A percentile compares a stretch with the other conserved stretches of the same genome.
phyloP scores from a whole-genome alignment of 2,329 filamentous ascomycete genomes.

The Alternaria arbusti region DNA sequence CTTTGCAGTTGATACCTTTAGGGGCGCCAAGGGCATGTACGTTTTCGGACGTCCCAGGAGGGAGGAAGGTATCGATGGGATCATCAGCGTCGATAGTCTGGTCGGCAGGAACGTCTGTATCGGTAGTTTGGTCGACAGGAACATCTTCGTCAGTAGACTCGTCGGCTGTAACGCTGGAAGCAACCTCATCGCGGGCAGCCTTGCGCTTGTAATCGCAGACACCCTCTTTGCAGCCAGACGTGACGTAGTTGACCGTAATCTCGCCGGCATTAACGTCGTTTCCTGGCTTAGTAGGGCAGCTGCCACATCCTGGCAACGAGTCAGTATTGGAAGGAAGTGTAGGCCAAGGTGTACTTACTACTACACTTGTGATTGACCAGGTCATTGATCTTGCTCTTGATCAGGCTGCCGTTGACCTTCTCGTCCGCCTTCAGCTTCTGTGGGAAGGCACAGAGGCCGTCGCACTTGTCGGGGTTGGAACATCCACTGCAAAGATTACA shows the following conservation, averaged over 20 bases:
- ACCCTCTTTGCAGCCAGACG: neutral
- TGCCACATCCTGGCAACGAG: neutral
- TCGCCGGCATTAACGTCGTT: conserved; percentile 3
- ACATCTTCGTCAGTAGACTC: neutral
- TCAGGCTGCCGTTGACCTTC: neutral
- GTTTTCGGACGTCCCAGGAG: neutral
- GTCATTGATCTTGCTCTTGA: neutral
- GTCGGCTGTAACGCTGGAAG: neutral
- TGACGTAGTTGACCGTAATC: conserved; percentile 1
- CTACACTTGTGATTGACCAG: neutral
- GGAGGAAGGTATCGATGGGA: neutral
- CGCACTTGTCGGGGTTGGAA: neutral
- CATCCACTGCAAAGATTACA: neutral
- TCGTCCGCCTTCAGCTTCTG: neutral
- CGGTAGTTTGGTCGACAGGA: neutral
- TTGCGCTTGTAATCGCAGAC: neutral
- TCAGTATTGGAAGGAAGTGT: neutral
- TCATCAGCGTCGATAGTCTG: neutral
- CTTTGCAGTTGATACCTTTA: neutral
- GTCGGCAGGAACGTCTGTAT: neutral
- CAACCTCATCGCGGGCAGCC: neutral
- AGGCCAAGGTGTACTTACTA: neutral
- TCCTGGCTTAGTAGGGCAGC: neutral
- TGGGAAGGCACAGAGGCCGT: neutral
- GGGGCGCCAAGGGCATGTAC: neutral